These are phyloP conservation scores for Rachicladosporium sp. DNA, from an alignment of 2,329 filamentous ascomycete species.

Conservation along the genomic window DNA sequence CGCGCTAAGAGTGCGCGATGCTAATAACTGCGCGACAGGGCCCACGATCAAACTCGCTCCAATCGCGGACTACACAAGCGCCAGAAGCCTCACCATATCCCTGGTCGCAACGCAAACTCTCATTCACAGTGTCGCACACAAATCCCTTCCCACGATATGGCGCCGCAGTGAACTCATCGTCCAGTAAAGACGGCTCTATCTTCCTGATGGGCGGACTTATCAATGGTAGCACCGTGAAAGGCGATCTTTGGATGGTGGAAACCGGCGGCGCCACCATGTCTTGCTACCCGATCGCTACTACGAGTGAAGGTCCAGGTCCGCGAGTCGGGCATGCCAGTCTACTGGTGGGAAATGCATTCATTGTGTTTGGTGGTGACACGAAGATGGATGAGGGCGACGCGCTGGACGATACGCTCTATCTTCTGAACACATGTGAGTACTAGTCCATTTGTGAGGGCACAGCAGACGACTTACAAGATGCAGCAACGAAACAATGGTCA, in stretches of 20 bases:
- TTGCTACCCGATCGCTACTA: slow-evolving; percentile 84
- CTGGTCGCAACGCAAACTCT: slow-evolving; percentile 84
- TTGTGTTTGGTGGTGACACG: slow-evolving; percentile 96
- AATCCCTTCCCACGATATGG: slow-evolving; percentile 95
- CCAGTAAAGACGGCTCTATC: slow-evolving; percentile 92
- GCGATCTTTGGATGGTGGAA: slow-evolving; percentile 96
- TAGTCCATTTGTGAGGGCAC: neutral
- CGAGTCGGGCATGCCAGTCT: slow-evolving; percentile 89
- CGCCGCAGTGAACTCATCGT: slow-evolving; percentile 81
- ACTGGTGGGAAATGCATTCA: slow-evolving; percentile 94
- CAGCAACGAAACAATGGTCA: slow-evolving; percentile 97
- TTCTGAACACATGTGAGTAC: slow-evolving; percentile 86
- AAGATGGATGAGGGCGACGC: slow-evolving; percentile 89
- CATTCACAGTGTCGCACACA: slow-evolving; percentile 67
- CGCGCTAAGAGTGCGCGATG: neutral
- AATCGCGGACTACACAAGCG: slow-evolving; percentile 29
- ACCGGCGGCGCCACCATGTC: slow-evolving; percentile 68
- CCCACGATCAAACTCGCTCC: slow-evolving; percentile 1
- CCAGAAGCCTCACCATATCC: slow-evolving; percentile 78
- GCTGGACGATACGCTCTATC: slow-evolving; percentile 87
- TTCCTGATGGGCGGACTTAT: slow-evolving; percentile 97
- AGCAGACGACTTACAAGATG: slow-evolving; percentile 18
- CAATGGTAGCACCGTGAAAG: slow-evolving; percentile 89
- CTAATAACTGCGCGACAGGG: slow-evolving; percentile 17
- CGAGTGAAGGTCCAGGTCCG: slow-evolving; percentile 85